Evolutionary conservation across 2,329 filamentous ascomycete species (phyloP).

Genomic region (Fusarium poae): DNA sequence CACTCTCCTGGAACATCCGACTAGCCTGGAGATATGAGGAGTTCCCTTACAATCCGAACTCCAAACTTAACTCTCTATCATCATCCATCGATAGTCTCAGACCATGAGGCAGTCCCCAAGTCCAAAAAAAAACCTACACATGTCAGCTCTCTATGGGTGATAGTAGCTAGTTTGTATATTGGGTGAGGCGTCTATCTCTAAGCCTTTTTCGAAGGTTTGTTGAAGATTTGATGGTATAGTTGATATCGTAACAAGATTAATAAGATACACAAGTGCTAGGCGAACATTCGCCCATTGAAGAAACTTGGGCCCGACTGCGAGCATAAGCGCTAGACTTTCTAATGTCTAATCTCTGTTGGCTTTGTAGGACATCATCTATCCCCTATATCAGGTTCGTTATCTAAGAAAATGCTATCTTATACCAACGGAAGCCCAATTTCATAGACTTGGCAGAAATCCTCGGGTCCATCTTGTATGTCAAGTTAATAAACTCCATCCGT

Average conservation of each 20-base stretch:
- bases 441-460: background rate
- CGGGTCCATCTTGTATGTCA: background rate
- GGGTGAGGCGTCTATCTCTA: too few species aligned
- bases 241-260: background rate
- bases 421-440: too few species aligned
- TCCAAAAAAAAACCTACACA: background rate
- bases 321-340: background rate
- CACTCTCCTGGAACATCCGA: background rate
- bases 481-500: conserved; percentile 57
- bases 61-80: background rate
- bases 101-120: background rate
- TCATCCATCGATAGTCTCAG: background rate
- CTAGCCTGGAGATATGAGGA: background rate
- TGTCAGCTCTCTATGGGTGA: background rate
- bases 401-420: too few species aligned
- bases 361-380: too few species aligned
- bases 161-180: background rate
- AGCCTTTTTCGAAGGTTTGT: background rate
- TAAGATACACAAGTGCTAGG: background rate
- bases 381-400: background rate
- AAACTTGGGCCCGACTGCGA: background rate
- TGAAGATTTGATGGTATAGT: accelerated
- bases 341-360: background rate
- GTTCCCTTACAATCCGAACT: background rate
- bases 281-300: too few species aligned